These are phyloP conservation scores for Evernia prunastri DNA, from an alignment of 495 filamentous ascomycete genomes.

Conservation along the genomic window DNA sequence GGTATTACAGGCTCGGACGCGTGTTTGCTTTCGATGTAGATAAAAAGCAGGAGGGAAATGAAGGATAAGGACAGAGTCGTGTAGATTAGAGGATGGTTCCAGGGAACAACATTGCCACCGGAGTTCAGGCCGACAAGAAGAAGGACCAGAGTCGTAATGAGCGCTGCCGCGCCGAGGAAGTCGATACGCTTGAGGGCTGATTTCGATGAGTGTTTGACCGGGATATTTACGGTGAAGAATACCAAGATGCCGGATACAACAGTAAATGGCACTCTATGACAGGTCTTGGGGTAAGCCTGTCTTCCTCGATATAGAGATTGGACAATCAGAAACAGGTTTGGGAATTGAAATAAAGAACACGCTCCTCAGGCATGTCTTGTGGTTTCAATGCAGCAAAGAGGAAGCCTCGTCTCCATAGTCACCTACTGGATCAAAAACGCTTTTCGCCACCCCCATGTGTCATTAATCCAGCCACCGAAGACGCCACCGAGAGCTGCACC, in stretches of 20 bases:
- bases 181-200: constrained; percentile 60
- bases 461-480: constrained; percentile 79
- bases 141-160: constrained; percentile 53
- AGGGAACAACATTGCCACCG: constrained; percentile 66
- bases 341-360: too few relatives aligned
- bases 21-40: constrained; percentile 51
- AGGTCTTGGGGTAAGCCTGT: neutral
- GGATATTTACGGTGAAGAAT: constrained; percentile 61
- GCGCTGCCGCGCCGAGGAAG: constrained; percentile 55
- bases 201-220: constrained; percentile 62
- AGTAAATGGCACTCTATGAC: constrained; percentile 47
- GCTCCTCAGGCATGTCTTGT: too few relatives aligned
- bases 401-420: neutral
- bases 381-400: too few relatives aligned
- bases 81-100: constrained; percentile 62
- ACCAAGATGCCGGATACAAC: constrained; percentile 61
- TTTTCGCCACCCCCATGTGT: constrained; percentile 63
- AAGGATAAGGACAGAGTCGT: constrained; percentile 51
- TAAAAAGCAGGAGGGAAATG: constrained; percentile 44
- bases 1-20: constrained; percentile 66
- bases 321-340: too few relatives aligned
- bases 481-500: constrained; percentile 66
- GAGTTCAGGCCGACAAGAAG: constrained; percentile 65
- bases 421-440: constrained; percentile 68
- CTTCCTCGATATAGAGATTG: too few relatives aligned